These are phyloP conservation scores for Astrothelium macrocarpum DNA, from an alignment of 495 filamentous ascomycete genomes.

Conservation along the genomic window DNA sequence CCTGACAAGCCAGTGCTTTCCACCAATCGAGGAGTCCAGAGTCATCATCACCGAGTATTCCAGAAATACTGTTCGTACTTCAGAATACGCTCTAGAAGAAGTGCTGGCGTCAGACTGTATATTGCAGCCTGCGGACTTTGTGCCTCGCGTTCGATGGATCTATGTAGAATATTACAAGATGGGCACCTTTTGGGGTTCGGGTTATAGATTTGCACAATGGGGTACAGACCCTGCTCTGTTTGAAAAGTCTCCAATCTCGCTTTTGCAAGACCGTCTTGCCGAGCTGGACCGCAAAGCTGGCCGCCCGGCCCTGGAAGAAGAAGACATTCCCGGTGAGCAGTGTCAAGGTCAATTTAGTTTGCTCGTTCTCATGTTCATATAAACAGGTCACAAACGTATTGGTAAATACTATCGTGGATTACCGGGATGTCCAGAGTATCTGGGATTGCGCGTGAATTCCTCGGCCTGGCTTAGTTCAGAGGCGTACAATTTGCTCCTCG, in stretches of 20 bases:
- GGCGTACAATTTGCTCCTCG: not conserved
- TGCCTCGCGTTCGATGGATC: not conserved
- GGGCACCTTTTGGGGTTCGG: not conserved
- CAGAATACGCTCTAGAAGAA: not conserved
- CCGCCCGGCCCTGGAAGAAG: not conserved
- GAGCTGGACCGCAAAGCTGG: not conserved
- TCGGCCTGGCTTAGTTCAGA: not conserved
- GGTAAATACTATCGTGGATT: not conserved
- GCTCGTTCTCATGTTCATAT: not conserved
- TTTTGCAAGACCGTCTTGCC: not conserved
- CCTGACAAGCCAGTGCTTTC: not conserved
- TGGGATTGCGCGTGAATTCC: not conserved
- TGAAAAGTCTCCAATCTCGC: not conserved
- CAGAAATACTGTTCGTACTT: not conserved
- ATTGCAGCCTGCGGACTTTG: not conserved
- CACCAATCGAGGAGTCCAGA: not conserved
- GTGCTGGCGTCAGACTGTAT: not conserved
- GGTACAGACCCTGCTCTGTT: not conserved
- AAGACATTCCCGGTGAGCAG: not conserved
- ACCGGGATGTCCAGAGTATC: not conserved
- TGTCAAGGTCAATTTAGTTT: not conserved
- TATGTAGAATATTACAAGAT: not conserved
- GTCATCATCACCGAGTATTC: not conserved
- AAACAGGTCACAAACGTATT: not conserved
- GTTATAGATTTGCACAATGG: not conserved